phyloP scores from a whole-genome alignment of 1,139 yeast species.

The Candida tetrigidarum region DNA sequence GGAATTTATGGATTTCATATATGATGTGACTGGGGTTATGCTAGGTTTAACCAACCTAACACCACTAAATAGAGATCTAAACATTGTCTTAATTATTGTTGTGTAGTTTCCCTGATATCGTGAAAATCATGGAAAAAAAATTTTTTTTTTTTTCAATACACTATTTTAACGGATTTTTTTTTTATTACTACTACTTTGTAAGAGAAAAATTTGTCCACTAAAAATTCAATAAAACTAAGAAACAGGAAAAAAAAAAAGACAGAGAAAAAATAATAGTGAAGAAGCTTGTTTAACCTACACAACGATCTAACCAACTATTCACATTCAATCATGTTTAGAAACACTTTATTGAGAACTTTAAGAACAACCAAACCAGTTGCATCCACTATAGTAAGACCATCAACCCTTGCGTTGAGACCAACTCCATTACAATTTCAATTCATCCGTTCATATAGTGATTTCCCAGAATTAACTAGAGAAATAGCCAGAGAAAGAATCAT shows the following conservation, averaged over 20 bases:
- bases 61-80: constrained; percentile 16
- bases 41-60: constrained; percentile 11
- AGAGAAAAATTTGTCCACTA: constrained; percentile 10
- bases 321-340: constrained; percentile 34
- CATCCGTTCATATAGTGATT: constrained; percentile 59
- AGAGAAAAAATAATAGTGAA: constrained; percentile 5
- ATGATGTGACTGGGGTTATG: constrained; percentile 17
- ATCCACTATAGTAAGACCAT: constrained; percentile 7
- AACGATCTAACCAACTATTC: neutral
- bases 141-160: constrained; percentile 5
- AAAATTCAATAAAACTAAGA: neutral
- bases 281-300: neutral
- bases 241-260: neutral
- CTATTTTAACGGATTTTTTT: neutral
- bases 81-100: constrained; percentile 11
- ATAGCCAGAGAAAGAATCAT: constrained; percentile 76
- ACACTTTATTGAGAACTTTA: constrained; percentile 29
- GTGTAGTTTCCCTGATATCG: too few species aligned
- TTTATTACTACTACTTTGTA: neutral
- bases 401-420: constrained; percentile 8
- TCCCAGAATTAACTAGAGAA: constrained; percentile 69
- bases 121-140: constrained; percentile 6
- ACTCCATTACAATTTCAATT: constrained; percentile 12
- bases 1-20: constrained; percentile 18
- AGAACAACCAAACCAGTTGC: constrained; percentile 22